These are phyloP conservation scores for Diaporthe amygdali DNA, from an alignment of 2,329 filamentous ascomycete genomes.

Conservation along the genomic window DNA sequence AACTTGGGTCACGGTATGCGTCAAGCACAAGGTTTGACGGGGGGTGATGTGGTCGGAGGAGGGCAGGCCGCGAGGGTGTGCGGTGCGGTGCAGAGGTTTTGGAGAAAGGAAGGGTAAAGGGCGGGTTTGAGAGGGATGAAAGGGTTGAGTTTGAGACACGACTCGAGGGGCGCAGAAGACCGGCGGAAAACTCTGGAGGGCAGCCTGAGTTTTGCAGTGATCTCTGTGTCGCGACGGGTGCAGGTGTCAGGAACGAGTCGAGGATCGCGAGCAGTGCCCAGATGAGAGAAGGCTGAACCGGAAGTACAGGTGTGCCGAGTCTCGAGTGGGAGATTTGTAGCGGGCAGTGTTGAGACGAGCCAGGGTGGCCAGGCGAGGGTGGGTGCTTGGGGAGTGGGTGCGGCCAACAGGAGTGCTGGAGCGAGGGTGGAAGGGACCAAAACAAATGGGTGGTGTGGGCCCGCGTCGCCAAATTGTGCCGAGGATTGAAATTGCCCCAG, in stretches of 20 bases:
- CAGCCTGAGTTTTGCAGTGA: conserved; percentile 16
- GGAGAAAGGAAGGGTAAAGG: neutral
- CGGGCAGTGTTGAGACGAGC: conserved; percentile 18
- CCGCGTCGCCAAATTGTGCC: conserved; percentile 24
- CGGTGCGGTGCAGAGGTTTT: neutral
- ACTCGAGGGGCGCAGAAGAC: conserved; percentile 22
- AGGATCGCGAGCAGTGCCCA: conserved; percentile 14
- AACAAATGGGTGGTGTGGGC: conserved; percentile 24
- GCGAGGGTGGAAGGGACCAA: conserved; percentile 19
- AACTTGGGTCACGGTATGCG: conserved; percentile 11
- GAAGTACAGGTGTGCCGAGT: conserved; percentile 23
- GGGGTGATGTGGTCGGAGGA: neutral
- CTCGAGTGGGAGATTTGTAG: conserved; percentile 26
- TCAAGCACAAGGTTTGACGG: conserved; percentile 19
- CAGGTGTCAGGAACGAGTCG: conserved; percentile 17
- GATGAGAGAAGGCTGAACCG: conserved; percentile 19
- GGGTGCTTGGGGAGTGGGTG: neutral
- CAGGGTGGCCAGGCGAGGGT: conserved; percentile 17
- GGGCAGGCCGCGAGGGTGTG: neutral
- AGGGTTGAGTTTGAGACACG: conserved; percentile 19
- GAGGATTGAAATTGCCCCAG: conserved; percentile 25
- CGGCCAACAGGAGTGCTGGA: conserved; percentile 12
- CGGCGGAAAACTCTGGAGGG: conserved; percentile 14
- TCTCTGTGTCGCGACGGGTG: conserved; percentile 21
- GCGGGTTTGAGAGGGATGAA: neutral